Percentiles rank a stretch among this genome's conserved stretches.
Evolutionary conservation across 345 rosid species (phyloP).

Genomic region (Odontarrhena argentea): DNA sequence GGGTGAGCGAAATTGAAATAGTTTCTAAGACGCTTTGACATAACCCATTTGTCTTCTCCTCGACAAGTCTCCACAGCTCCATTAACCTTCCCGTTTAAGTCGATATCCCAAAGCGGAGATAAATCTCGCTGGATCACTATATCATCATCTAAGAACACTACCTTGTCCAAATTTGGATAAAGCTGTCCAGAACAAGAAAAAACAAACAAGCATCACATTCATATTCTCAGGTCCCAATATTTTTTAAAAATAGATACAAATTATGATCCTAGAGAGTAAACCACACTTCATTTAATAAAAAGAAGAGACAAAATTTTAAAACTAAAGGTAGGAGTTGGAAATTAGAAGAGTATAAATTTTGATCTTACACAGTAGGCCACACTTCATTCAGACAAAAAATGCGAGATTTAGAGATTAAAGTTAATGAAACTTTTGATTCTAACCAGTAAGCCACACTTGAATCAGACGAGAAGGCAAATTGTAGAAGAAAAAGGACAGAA

Average conservation of each 20-base stretch:
- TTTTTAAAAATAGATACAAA: neutral
- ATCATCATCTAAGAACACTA: constrained; percentile 96
- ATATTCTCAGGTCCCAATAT: neutral
- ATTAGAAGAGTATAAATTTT: too few relatives aligned
- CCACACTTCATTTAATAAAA: too few relatives aligned
- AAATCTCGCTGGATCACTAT: constrained; percentile 88
- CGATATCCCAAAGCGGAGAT: constrained; percentile 93
- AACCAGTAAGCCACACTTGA: neutral
- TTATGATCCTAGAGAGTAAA: constrained; percentile 28
- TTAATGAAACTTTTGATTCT: neutral
- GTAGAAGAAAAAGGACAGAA: neutral
- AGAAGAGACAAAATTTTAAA: too few relatives aligned
- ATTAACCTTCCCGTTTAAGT: constrained; percentile 84
- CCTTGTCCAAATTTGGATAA: constrained; percentile 90
- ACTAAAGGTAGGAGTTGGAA: too few relatives aligned
- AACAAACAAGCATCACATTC: constrained; percentile 27
- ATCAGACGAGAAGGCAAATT: neutral
- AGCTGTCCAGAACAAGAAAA: constrained; percentile 60
- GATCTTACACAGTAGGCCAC: neutral
- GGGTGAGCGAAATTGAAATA: constrained; percentile 99
- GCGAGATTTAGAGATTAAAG: neutral
- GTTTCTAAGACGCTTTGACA: constrained; percentile 93
- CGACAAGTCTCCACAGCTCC: constrained; percentile 99
- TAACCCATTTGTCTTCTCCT: constrained; percentile 97
- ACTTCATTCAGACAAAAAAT: neutral